phyloP scores from a whole-genome alignment of 345 rosid genomes.

The Eucalyptus coolabah region DNA sequence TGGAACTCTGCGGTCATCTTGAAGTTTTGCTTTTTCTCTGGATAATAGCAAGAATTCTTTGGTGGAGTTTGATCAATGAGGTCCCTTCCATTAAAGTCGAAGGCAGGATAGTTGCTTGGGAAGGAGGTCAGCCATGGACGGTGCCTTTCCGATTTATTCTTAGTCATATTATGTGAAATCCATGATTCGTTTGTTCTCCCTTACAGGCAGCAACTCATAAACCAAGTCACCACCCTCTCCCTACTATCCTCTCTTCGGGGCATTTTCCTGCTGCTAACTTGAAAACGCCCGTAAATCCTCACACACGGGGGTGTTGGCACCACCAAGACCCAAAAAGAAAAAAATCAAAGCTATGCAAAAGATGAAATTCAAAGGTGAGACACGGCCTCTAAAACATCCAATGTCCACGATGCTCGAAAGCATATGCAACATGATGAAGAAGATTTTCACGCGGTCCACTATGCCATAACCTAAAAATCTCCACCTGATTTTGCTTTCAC shows the following conservation, averaged over 20 bases:
- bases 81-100: conserved; percentile 92
- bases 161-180: neutral
- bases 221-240: neutral
- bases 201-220: conserved; percentile 41
- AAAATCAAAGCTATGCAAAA: neutral
- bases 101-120: conserved; percentile 92
- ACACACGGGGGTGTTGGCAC: neutral
- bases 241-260: neutral
- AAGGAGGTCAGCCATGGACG: conserved; percentile 58
- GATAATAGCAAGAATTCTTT: conserved; percentile 89
- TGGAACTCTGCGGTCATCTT: neutral
- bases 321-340: neutral
- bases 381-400: neutral
- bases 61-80: conserved; percentile 87
- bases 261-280: neutral
- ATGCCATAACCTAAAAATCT: neutral
- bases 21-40: conserved; percentile 5
- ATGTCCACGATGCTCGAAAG: neutral
- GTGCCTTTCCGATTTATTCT: neutral
- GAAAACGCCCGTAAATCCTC: neutral
- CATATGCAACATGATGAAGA: neutral
- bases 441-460: neutral
- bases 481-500: neutral
- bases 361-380: neutral
- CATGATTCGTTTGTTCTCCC: neutral